Evolutionary conservation across 352 stramenopile genomes (phyloP), one percentile per base, ranked within the genome.

Genomic region (Hyaloperonospora arabidopsidis): DNA sequence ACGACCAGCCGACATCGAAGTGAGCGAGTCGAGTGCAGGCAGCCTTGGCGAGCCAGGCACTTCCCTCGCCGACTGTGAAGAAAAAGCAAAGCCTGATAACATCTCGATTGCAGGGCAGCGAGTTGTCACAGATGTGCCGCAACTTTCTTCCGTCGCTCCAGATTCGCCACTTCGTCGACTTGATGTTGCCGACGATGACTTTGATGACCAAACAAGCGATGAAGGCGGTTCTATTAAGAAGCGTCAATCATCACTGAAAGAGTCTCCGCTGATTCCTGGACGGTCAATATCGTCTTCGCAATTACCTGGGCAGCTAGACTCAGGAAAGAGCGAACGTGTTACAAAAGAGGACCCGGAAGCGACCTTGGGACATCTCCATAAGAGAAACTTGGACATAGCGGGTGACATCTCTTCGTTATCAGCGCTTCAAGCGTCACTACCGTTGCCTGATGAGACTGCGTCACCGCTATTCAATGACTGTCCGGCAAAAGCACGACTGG

Each of bases 111-210:
- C 44, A 35, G 19, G 14, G 19, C 1, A n/a, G n/a, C 45, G 55
- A 52, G 19, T 19, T 25, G 21, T 10, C n/a, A 29, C 52, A 11
- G 14, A 61, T 49, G 3, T n/a, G n/a, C 12, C 28, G 3, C 3
- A 7, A 8, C 23, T 22, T 43, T 14, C 22, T 44, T 21, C 11
- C 10, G 12, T 10, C 28, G 5, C 22, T 15, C 35, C 34, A n/a
- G 48, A 19, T 18, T 22, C 43, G n/a, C 8, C 14, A 17, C 17
- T 15, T 17, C 38, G 23, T 39, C 40, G 11, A 18, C 45, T 52
- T 0, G 52, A 77, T 1, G 34, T 57, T 39, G 73, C 54, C 19
- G 65, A 74, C 49, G 61, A 66, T n/a, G 61, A 71, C 3, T 57
- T 45, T 22, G 63, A 61, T 1, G 49, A 45, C 14, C 54, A 51